Evolutionary conservation across 1,284 basidiomycete genomes (phyloP), one percentile per base, ranked within the genome.

Genomic region (Fomitopsis betulina): DNA sequence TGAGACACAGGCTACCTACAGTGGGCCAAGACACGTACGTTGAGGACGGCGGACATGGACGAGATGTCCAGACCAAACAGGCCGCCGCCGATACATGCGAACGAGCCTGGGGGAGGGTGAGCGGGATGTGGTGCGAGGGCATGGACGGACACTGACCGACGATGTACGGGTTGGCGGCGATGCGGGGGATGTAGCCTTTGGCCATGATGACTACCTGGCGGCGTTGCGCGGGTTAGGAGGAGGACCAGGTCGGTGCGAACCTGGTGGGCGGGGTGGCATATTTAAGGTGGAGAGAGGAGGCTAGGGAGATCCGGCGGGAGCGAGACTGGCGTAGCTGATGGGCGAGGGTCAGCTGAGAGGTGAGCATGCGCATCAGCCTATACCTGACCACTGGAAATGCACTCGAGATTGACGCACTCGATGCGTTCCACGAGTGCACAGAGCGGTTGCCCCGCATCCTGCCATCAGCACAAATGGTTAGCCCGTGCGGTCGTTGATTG

Each of bases 31-130:
- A 42, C 30, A 21, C 13, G 70, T 64, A 86, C 86, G 63, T 74
- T 86, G 66, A 90, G 73, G 53, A 90, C 86, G n/a, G 85, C 87
- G 60, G 87, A 87, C 89, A 91, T 90, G 69, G 86, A 89, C 68
- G 86, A 88, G 67, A 91, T 91, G 78, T 91, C 89, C 75, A 89
- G 69, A 67, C 89, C 87, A 69, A 90, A 90, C 47, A 91, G 79
- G 55, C 86, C 85, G 63, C 89, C 89, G 55, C 89, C 88, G 63
- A 91, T 91, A 70, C 87, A 89, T 72, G 89, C 87, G 72, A 91
- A 91, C 17, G 86, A 83, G 32, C 89, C 88, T 58, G 87, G 83
- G 57, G 86, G 67, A 68, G 85, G 87, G 61, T 66, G 49, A 33
- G 53, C 27, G 15, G 32, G 30, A 19, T 10, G 33, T 17, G 49